phyloP scores from a whole-genome alignment of 139 green algal species.

The Coelastrella sp. region DNA sequence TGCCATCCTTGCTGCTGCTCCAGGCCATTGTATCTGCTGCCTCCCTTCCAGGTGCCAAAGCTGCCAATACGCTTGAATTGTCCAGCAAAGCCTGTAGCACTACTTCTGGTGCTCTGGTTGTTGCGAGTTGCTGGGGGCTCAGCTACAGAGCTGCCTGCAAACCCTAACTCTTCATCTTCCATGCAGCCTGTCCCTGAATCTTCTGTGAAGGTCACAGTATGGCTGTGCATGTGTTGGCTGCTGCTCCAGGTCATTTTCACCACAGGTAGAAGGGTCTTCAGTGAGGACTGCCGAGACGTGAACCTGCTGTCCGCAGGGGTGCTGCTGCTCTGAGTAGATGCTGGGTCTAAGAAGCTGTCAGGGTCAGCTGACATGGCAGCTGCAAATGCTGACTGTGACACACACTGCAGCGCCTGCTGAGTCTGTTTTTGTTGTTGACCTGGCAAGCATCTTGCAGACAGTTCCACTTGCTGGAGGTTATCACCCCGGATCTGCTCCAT shows the following conservation, averaged over 20 bases:
- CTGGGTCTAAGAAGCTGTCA: neutral
- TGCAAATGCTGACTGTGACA: neutral
- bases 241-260: neutral
- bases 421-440: neutral
- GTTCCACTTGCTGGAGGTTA: no score
- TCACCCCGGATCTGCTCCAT: no score
- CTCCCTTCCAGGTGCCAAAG: neutral
- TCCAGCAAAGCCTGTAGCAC: neutral
- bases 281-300: slow-evolving; percentile 25
- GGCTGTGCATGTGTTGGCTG: slow-evolving; percentile 21
- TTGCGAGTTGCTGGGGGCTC: neutral
- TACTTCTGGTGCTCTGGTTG: neutral
- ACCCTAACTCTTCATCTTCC: neutral
- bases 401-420: neutral
- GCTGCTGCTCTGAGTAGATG: neutral
- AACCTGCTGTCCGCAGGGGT: slow-evolving; percentile 11
- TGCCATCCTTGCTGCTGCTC: slow-evolving; percentile 16
- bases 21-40: neutral
- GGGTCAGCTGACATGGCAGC: neutral
- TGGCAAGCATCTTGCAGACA: no score
- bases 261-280: neutral
- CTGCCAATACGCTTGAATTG: neutral
- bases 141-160: neutral
- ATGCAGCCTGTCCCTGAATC: neutral
- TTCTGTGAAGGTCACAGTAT: neutral